phyloP scores from a whole-genome alignment of 2,329 filamentous ascomycete species.

The Nothopassalora personata region DNA sequence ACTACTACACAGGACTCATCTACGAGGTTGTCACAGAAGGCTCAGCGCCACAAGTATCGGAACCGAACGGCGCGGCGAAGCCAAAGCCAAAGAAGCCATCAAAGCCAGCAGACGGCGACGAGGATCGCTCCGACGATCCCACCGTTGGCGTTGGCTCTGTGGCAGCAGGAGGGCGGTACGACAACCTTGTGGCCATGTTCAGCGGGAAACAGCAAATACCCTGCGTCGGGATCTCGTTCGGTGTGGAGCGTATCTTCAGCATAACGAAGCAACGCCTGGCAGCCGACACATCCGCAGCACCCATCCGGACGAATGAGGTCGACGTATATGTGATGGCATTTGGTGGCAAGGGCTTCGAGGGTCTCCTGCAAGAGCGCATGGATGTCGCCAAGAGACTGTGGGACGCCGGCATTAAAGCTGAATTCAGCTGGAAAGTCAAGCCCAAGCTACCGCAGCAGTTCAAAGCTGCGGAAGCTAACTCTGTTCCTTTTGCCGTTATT shows the following conservation, averaged over 20 bases:
- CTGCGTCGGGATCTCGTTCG: conserved; percentile 89
- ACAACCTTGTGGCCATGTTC: conserved; percentile 93
- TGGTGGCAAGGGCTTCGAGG: conserved; percentile 77
- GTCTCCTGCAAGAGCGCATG: conserved; percentile 79
- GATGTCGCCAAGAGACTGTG: conserved; percentile 69
- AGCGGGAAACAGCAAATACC: conserved; percentile 69
- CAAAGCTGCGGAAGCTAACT: conserved; percentile 75
- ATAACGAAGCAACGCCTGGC: conserved; percentile 76
- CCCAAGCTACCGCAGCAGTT: conserved; percentile 86
- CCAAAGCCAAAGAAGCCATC: conserved; percentile 48
- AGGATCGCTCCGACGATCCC: conserved; percentile 72
- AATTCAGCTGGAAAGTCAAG: conserved; percentile 86
- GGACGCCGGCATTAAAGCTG: conserved; percentile 85
- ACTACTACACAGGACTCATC: conserved; percentile 87
- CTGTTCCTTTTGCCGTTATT: conserved; percentile 80
- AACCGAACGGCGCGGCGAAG: conserved; percentile 38
- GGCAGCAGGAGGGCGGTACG: conserved; percentile 85
- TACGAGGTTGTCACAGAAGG: conserved; percentile 84
- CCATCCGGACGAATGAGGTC: conserved; percentile 64
- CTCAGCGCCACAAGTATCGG: conserved; percentile 53
- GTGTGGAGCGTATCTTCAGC: conserved; percentile 90
- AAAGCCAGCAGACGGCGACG: conserved; percentile 44
- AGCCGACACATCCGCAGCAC: conserved; percentile 51
- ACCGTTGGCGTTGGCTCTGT: conserved; percentile 79
- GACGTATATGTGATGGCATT: conserved; percentile 96